phyloP scores from a whole-genome alignment of 306 rosid genomes.

The Malus sylvestris region DNA sequence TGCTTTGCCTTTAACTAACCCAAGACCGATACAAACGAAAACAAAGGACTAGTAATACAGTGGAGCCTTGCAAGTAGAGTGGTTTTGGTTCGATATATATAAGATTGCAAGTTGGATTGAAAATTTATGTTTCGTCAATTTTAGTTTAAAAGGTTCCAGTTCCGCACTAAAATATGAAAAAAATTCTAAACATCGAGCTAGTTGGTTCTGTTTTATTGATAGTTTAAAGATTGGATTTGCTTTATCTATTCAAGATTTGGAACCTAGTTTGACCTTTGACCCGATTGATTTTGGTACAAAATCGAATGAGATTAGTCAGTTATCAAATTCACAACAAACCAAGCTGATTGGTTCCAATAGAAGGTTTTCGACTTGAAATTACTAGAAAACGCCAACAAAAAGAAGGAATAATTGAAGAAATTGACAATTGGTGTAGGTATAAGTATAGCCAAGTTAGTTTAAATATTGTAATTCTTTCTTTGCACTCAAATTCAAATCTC shows the following conservation, averaged over 20 bases:
- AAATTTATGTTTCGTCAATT: neutral
- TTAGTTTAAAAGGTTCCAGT: neutral
- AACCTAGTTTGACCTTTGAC: too few species aligned
- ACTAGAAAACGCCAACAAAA: neutral
- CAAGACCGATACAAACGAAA: neutral
- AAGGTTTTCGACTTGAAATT: neutral
- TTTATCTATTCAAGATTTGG: neutral
- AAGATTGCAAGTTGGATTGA: neutral
- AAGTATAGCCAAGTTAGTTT: too few species aligned
- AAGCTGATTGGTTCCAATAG: neutral
- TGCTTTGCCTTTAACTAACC: neutral
- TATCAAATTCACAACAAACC: neutral
- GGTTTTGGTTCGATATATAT: neutral
- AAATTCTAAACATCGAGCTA: too few species aligned
- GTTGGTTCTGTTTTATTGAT: too few species aligned
- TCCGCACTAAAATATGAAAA: neutral
- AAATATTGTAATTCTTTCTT: too few species aligned
- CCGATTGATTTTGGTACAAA: neutral
- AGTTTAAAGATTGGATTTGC: neutral
- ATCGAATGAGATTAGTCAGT: too few species aligned
- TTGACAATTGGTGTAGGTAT: too few species aligned
- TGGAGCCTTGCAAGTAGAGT: neutral
- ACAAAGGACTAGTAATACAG: neutral
- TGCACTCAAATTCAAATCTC: too few species aligned
- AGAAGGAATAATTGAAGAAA: too few species aligned